Evolutionary conservation across 2,329 filamentous ascomycete genomes (phyloP).

Genomic region (Aaosphaeria pasadenensis): DNA sequence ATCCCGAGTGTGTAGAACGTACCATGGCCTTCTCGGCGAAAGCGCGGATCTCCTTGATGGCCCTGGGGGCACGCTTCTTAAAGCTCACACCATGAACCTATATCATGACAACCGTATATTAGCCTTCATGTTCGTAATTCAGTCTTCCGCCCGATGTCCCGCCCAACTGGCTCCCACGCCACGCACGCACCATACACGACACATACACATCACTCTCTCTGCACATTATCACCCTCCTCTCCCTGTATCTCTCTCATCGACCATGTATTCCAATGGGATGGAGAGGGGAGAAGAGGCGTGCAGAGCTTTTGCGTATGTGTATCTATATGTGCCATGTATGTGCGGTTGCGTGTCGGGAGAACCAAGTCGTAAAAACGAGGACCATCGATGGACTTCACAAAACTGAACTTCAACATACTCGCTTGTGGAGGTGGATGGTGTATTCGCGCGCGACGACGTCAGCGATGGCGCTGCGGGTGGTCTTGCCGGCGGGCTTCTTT

Average conservation of each 20-base stretch:
- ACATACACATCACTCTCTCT: background rate
- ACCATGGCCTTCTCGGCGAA: constrained; percentile 97
- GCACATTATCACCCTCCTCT: background rate
- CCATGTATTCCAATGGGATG: background rate
- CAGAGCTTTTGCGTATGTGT: constrained; percentile 2
- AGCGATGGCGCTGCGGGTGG: constrained; percentile 86
- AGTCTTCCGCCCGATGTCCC: constrained; percentile 68
- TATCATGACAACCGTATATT: constrained; percentile 52
- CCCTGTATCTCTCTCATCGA: background rate
- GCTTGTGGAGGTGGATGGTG: constrained; percentile 99
- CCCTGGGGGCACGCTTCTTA: constrained; percentile 98
- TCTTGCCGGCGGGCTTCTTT: constrained; percentile 65
- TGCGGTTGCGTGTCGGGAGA: constrained; percentile 40
- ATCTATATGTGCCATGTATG: constrained; percentile 13
- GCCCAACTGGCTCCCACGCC: background rate
- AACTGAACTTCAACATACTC: constrained; percentile 74
- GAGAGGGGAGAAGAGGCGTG: background rate
- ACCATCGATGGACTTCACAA: constrained; percentile 67
- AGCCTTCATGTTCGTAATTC: constrained; percentile 35
- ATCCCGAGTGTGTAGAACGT: constrained; percentile 43
- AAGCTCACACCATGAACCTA: constrained; percentile 96
- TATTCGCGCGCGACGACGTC: constrained; percentile 99
- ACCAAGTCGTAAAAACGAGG: constrained; percentile 30
- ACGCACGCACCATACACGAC: background rate
- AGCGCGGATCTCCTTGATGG: constrained; percentile 99